Evolutionary conservation across 306 rosid genomes (phyloP).

Genomic region (Vachellia collinsii): DNA sequence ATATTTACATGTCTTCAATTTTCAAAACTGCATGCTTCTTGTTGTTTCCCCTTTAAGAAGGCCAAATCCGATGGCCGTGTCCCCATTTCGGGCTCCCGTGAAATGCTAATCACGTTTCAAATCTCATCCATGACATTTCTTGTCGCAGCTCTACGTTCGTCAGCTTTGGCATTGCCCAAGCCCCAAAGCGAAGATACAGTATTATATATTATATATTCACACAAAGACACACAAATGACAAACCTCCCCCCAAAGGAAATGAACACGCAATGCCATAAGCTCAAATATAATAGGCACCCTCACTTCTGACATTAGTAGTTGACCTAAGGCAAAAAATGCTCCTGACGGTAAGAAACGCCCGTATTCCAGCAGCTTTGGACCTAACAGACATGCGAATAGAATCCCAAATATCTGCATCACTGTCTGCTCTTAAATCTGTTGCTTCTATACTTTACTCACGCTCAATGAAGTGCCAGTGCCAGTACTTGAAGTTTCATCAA

Average conservation of each 20-base stretch:
- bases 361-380: conserved; percentile 39
- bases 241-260: conserved; percentile 6
- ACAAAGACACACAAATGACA: not conserved
- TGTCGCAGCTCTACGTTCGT: not conserved
- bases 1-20: not conserved
- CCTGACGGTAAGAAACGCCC: conserved; percentile 32
- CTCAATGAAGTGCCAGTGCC: conserved; percentile 18
- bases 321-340: conserved; percentile 5
- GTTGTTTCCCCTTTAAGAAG: not conserved
- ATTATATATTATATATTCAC: not conserved
- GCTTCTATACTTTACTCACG: conserved; percentile 26
- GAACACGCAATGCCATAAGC: not conserved
- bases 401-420: conserved; percentile 30
- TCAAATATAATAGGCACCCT: not conserved
- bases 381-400: conserved; percentile 27
- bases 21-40: not conserved
- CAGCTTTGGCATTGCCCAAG: not conserved
- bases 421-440: conserved; percentile 32
- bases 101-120: not conserved
- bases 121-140: not conserved
- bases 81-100: not conserved
- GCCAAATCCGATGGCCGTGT: not conserved
- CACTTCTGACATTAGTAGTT: conserved; percentile 4
- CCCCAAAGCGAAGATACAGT: not conserved
- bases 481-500: not conserved